Base-by-base conservation (phyloP, 2,329 filamentous ascomycete genomes). In the Penicillium verrucosum region DNA sequence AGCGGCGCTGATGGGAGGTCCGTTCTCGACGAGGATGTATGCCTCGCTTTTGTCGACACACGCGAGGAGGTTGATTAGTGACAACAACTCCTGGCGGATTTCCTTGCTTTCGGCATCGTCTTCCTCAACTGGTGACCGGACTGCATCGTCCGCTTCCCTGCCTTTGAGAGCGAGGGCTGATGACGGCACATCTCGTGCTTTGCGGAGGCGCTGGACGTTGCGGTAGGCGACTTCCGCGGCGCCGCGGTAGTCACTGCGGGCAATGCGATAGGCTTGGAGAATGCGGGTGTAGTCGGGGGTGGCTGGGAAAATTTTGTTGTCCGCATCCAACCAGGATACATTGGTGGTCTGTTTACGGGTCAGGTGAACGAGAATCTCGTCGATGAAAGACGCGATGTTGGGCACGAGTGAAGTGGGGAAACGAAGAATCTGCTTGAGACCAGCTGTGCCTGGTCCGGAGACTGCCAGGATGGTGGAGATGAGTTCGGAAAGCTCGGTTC, bases 41-140 rank as follows among this genome's bases (percentile, higher is more conserved):
- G 88, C 88, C 68, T 96, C 89, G 60, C 90, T 85, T 56, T 86
- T 80, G 47, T 89, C 86, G 40, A 97, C 91, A 61, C 91, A 96
- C 63, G 89, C 90, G 59, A 99, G 80, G 1, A 91, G 88, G 71
- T 99, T 99, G 77, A 99, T 96, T 43, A 99, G 83, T 59, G 92
- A 82, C n/a, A 97, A 78, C 67, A 96, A 94, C 68, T 90, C 88
- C 64, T 89, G 85, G 45, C 76, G 68, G 45, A 86, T 69, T 37
- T 80, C 80, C 57, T 82, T 81, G 59, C 83, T 82, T 45, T 81
- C 77, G 1, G 78, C 76, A 56, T 78, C 76, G 34, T 73, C 71
- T 59, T 76, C 70, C 46, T 72, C 73, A 12, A 72, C 67, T 36
- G 71, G 62, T 5, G 68, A 66, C 21, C 63, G 59, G 21, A 60